Base-by-base conservation (phyloP, 2,329 filamentous ascomycete genomes). In the Blastomyces silverae region DNA sequence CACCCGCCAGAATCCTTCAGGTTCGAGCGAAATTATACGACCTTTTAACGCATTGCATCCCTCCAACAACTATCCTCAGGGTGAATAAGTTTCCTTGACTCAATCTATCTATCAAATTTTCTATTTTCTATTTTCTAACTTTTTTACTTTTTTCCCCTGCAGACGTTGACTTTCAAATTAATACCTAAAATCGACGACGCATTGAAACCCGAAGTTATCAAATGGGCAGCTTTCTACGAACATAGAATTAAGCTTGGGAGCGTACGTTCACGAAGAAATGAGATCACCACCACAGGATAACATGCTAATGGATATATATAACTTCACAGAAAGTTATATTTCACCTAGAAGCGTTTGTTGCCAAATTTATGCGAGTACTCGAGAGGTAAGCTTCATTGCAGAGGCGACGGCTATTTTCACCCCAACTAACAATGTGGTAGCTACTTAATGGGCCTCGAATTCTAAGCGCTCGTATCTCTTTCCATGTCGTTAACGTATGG, bases 221-320 rank as follows among this genome's bases (percentile, higher is more conserved):
- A 89, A 74, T 99, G 94, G 94, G 90, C 91, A 4, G 92, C 94
- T 0, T 97, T 97, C 73, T 99, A 96, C 76, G 95, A 99, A 78
- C 94, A 99, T 77, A 85, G 94, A 67, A 90, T 97, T 78, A 90
- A 90, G 75, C 89, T 89, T 70, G 94, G 94, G 62, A 92, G 80
- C 68, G 81, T 83, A 77, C 71, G 81, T 76, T 10, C 15, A 46
- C 28, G 15, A 46, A 60, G 17, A 25, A 56, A 17, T n/a, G 55
- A 39, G 22, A 48, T 53, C 39, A 34, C 22, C 37, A 56, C 39
- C 34, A 25, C 17, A 3, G n/a, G 31, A 57, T 11, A 52, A 7
- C 13, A 52, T 48, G 62, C 56, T 63, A 39, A 63, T 48, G 22
- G 22, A 22, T 44, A 46, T 20, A 22, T 44, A 46, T 20, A 20